A percentile compares a stretch with the other conserved stretches of the same genome.
phyloP scores from a whole-genome alignment of 2,329 filamentous ascomycete species.

The Fusarium miscanthi region DNA sequence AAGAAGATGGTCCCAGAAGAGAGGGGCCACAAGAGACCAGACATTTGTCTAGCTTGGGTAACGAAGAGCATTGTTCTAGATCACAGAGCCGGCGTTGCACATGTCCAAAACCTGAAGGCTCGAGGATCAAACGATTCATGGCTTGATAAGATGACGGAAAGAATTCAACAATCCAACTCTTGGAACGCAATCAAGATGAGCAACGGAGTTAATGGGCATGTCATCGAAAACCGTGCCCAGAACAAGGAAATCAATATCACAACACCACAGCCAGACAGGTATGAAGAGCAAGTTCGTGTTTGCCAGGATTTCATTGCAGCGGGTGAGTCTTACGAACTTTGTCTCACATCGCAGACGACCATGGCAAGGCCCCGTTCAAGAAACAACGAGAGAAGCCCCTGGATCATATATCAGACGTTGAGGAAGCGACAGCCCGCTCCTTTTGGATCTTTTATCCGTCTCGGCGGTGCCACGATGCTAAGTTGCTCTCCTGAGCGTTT shows the following conservation, averaged over 20 bases:
- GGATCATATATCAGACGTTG: constrained; percentile 78
- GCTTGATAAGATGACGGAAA: constrained; percentile 46
- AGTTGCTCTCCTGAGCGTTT: constrained; percentile 92
- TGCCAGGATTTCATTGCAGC: constrained; percentile 79
- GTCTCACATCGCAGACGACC: constrained; percentile 79
- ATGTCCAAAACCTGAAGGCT: constrained; percentile 66
- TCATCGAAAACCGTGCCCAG: constrained; percentile 23
- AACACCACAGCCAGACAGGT: constrained; percentile 60
- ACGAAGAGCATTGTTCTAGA: constrained; percentile 83
- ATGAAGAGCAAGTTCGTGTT: constrained; percentile 72
- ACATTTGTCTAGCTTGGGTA: constrained; percentile 81
- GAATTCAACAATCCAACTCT: constrained; percentile 47
- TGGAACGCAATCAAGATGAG: constrained; percentile 45
- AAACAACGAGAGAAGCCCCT: constrained; percentile 56
- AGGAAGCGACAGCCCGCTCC: constrained; percentile 80
- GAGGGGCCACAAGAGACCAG: constrained; percentile 63
- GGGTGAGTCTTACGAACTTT: constrained; percentile 88
- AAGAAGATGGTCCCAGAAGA: constrained; percentile 43
- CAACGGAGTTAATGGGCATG: constrained; percentile 13
- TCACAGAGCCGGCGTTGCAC: constrained; percentile 69
- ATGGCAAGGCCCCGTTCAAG: constrained; percentile 58
- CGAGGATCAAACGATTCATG: constrained; percentile 46
- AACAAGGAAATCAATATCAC: constrained; percentile 44
- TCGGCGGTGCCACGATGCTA: constrained; percentile 77
- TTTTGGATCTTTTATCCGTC: constrained; percentile 83